Conservation (phyloP, 1,284 basidiomycete species). For the Pascua guehoae region DNA sequence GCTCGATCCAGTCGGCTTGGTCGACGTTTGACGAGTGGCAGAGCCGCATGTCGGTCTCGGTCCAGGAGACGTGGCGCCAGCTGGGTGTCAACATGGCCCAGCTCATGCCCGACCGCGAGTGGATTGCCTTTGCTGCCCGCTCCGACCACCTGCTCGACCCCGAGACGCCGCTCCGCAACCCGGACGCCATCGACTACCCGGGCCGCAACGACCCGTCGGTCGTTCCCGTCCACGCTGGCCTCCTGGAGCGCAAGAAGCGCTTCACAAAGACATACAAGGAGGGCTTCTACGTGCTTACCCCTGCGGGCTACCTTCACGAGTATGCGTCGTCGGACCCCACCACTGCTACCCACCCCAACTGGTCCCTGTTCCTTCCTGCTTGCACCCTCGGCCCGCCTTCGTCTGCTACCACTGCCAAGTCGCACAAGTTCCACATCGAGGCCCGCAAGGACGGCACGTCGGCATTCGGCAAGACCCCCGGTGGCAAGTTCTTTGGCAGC, state of each 20-base stretch:
- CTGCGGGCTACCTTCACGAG: conserved; percentile 93
- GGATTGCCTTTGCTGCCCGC: conserved; percentile 92
- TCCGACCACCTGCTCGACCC: conserved; percentile 96
- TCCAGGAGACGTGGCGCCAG: conserved; percentile 75
- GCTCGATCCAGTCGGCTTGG: conserved; percentile 94
- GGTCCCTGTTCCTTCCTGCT: conserved; percentile 87
- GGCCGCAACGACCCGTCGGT: conserved; percentile 90
- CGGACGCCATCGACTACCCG: conserved; percentile 78
- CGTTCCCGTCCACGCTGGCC: conserved; percentile 80
- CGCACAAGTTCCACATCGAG: conserved; percentile 98
- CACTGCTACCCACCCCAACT: conserved; percentile 65
- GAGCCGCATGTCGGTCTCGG: conserved; percentile 71
- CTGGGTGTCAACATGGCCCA: conserved; percentile 77
- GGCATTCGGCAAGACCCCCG: conserved; percentile 58
- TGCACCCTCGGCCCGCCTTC: conserved; percentile 97
- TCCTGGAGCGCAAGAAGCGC: conserved; percentile 94
- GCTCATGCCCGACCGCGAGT: conserved; percentile 88
- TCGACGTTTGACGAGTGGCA: conserved; percentile 97
- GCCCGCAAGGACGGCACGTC: conserved; percentile 67
- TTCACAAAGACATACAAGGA: conserved; percentile 89
- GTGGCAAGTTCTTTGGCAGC: conserved; percentile 55
- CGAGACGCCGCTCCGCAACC: conserved; percentile 84
- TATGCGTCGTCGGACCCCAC: conserved; percentile 76
- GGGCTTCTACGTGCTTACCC: conserved; percentile 87
- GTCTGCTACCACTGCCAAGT: conserved; percentile 60